phyloP scores from a whole-genome alignment of 768 basidiomycete species.

The Boletus reticulatus region DNA sequence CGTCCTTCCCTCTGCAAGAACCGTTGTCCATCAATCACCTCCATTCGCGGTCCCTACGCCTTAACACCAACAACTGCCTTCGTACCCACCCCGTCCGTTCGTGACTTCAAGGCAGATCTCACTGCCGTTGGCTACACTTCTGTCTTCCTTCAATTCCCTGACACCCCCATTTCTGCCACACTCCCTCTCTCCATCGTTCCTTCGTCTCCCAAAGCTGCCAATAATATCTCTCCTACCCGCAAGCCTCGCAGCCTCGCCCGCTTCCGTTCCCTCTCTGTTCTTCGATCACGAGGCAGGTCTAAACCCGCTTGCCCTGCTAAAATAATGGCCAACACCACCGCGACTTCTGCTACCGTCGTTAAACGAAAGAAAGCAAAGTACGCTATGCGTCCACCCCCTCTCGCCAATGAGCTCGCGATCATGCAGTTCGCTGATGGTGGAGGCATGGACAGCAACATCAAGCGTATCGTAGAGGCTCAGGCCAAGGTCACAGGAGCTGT shows the following conservation, averaged over 20 bases:
- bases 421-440: slow-evolving; percentile 73
- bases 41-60: slow-evolving; percentile 41
- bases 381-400: slow-evolving; percentile 43
- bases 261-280: slow-evolving; percentile 51
- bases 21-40: slow-evolving; percentile 37
- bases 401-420: slow-evolving; percentile 63
- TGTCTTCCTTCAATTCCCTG: slow-evolving; percentile 58
- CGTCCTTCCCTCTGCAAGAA: slow-evolving; percentile 31
- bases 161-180: slow-evolving; percentile 39
- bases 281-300: slow-evolving; percentile 40
- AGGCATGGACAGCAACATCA: slow-evolving; percentile 49
- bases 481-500: slow-evolving; percentile 42
- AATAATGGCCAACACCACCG: slow-evolving; percentile 19
- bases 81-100: slow-evolving; percentile 39
- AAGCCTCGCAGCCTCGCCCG: slow-evolving; percentile 38
- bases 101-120: slow-evolving; percentile 53
- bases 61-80: slow-evolving; percentile 40
- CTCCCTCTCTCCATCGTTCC: slow-evolving; percentile 10
- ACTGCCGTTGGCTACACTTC: slow-evolving; percentile 63
- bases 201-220: neutral
- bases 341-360: slow-evolving; percentile 33
- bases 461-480: slow-evolving; percentile 53
- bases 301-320: slow-evolving; percentile 32
- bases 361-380: slow-evolving; percentile 56
- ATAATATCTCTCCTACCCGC: slow-evolving; percentile 15